phyloP scores from a whole-genome alignment of 2,329 filamentous ascomycete genomes.

The Berkeleyomyces basicola region DNA sequence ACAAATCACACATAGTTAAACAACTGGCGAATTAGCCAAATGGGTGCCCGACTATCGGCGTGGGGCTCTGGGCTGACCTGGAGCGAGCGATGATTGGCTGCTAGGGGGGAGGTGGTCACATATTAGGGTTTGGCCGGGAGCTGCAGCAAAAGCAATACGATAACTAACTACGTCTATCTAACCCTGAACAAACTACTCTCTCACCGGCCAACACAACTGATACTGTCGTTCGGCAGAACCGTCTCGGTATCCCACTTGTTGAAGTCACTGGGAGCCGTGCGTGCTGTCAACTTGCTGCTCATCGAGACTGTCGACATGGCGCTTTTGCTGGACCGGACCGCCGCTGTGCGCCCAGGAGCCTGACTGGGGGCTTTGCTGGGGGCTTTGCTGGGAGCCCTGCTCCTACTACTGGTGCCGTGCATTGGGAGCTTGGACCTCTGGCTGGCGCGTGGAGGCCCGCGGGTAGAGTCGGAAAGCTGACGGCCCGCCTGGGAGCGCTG shows the following conservation, averaged over 20 bases:
- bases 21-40: not conserved
- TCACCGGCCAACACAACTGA: slow-evolving; percentile 38
- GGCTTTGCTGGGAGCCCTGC: slow-evolving; percentile 2
- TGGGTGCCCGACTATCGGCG: not conserved
- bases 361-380: slow-evolving; percentile 3
- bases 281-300: slow-evolving; percentile 22
- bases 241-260: slow-evolving; percentile 31
- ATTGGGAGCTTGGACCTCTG: not conserved
- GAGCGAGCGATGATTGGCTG: too few relatives aligned
- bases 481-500: not conserved
- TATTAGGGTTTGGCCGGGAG: too few relatives aligned
- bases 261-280: slow-evolving; percentile 26
- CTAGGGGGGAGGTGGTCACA: too few relatives aligned
- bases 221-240: slow-evolving; percentile 43
- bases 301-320: slow-evolving; percentile 2
- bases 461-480: not conserved
- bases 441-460: not conserved
- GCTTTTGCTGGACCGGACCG: not conserved
- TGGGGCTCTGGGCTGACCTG: not conserved
- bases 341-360: not conserved
- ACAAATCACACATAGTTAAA: not conserved
- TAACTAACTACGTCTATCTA: not conserved
- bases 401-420: not conserved
- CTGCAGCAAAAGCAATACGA: not conserved
- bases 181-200: not conserved